Evolutionary conservation across 1,284 basidiomycete genomes (phyloP), one percentile per base, ranked within the genome.

Genomic region (Lignosus rhinocerotis): DNA sequence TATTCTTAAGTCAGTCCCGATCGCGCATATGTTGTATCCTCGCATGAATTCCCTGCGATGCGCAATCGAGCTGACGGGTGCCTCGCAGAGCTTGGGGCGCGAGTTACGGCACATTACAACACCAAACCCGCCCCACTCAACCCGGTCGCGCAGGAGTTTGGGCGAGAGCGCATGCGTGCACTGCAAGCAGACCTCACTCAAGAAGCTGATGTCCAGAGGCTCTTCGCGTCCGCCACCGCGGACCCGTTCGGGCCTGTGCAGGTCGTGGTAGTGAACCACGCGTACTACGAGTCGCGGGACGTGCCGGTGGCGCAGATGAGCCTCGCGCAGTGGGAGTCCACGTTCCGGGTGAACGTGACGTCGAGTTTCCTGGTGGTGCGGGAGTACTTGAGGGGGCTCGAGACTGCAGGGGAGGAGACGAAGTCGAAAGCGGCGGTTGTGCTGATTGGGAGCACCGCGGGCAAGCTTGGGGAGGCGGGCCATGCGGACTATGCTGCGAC

Each of bases 101-200:
- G 79, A 59, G 87, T 92, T 8, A 85, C 87, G 0, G 88, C 87
- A 0, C 88, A 91, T 67, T 92, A 87, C 72, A 86, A 90, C 70
- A 79, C 81, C 11, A 85, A 79, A 44, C 65, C 73, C 16, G 67
- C 71, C 0, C 71, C 83, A 0, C 73, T 90, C 11, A 70, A 78
- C 7, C 71, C 76, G 1, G 73, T 88, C 16, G 54, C 73, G 14
- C 66, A 67, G 10, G 69, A 75, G 51, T 79, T 76, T 57, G 73
- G 73, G 14, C 61, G 72, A 5, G 63, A 66, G n/a, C 72, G 71
- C 16, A 19, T 83, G 6, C 74, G 77, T 36, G 61, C 75, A 12
- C 71, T 81, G 3, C 82, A 84, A 67, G 86, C 85, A 1, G 78
- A 92, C 63, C 78, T 92, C 8, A 75, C 80, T 3, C 70, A 76